Conservation (phyloP, 306 rosid genomes). For the Hippophae tibetana region DNA sequence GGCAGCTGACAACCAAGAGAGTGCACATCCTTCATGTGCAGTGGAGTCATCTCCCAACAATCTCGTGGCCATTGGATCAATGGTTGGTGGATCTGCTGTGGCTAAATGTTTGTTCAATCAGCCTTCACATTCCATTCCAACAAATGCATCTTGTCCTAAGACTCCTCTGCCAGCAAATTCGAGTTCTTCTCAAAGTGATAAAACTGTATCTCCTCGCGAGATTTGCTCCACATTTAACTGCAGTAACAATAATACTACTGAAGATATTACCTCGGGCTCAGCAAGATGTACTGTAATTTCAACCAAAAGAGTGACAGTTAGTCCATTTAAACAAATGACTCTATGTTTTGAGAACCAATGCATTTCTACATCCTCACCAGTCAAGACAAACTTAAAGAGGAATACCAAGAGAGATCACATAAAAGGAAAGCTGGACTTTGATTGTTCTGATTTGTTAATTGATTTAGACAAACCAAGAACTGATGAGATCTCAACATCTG, state of each 20-base stretch:
- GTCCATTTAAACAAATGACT: constrained; percentile 57
- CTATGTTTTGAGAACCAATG: constrained; percentile 53
- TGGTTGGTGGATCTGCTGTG: constrained; percentile 48
- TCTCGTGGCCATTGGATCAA: constrained; percentile 21
- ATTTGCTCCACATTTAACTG: constrained; percentile 30
- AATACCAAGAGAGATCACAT: constrained; percentile 50
- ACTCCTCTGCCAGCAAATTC: constrained; percentile 54
- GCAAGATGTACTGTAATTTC: constrained; percentile 59
- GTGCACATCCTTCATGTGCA: constrained; percentile 24
- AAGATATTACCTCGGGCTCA: constrained; percentile 34
- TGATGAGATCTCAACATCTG: constrained; percentile 34
- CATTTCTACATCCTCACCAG: constrained; percentile 50
- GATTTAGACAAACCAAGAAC: constrained; percentile 23
- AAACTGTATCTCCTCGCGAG: constrained; percentile 47
- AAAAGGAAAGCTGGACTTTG: constrained; percentile 71
- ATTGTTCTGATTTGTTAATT: constrained; percentile 30
- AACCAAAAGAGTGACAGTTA: constrained; percentile 66
- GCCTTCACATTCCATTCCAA: constrained; percentile 30
- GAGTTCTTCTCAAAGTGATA: constrained; percentile 39
- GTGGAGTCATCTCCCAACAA: constrained; percentile 30
- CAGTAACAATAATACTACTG: constrained; percentile 29
- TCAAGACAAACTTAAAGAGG: constrained; percentile 32
- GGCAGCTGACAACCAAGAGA: constrained; percentile 25
- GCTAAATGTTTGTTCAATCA: constrained; percentile 68
- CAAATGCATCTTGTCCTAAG: constrained; percentile 38